phyloP scores from a whole-genome alignment of 108 stramenopile species.

The Licmophora abbreviata region DNA sequence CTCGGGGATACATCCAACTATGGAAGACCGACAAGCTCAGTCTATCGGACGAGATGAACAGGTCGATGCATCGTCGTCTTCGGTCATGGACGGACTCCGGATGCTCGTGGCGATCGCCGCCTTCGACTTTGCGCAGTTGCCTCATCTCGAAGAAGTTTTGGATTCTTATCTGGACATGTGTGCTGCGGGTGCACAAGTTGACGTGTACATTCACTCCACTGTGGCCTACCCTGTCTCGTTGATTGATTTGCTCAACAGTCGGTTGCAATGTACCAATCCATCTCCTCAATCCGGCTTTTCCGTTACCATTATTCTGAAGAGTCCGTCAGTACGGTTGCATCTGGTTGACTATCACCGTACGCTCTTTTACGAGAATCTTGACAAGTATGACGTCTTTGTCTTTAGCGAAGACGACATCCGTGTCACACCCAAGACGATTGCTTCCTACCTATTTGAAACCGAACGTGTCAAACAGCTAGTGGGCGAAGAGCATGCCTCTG shows the following conservation, averaged over 20 bases:
- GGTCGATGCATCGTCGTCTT: too few relatives aligned
- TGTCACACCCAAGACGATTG: conserved; percentile 66
- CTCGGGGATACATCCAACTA: too few relatives aligned
- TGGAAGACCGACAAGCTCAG: too few relatives aligned
- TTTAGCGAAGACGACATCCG: conserved; percentile 85
- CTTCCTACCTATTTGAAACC: conserved; percentile 73
- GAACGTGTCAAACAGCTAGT: conserved; percentile 37
- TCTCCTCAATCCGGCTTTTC: conserved; percentile 36
- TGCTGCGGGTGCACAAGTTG: conserved; percentile 60
- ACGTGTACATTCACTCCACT: conserved; percentile 68
- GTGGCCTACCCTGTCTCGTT: conserved; percentile 53
- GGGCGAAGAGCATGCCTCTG: conserved; percentile 28
- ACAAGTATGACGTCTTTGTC: conserved; percentile 75
- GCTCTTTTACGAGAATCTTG: conserved; percentile 68
- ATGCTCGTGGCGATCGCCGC: conserved; percentile 70
- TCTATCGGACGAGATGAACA: too few relatives aligned
- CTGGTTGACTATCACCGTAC: conserved; percentile 75
- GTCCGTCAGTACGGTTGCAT: conserved; percentile 48
- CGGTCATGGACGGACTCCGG: conserved; percentile 27
- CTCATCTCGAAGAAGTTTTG: conserved; percentile 77
- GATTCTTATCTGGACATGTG: conserved; percentile 73
- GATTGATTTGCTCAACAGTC: conserved; percentile 69
- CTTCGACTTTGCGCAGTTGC: conserved; percentile 74
- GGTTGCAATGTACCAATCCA: conserved; percentile 50
- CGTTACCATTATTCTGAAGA: conserved; percentile 47